Base-by-base conservation (phyloP, 257 asterid species). In the Salvia hispanica region DNA sequence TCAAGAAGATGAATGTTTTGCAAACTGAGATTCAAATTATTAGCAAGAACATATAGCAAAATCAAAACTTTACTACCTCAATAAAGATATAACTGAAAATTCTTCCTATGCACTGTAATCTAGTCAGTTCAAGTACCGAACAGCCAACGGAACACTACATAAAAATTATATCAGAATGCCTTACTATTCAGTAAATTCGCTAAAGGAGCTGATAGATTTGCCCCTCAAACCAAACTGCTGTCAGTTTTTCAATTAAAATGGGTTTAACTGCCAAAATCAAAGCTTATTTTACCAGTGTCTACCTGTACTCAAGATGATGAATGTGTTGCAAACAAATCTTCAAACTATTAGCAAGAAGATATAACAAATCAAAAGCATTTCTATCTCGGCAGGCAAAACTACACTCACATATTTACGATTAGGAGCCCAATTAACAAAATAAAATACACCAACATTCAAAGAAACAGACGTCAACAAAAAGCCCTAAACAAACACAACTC, bases 371-470 rank as follows among this genome's bases (percentile, higher is more conserved):
- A 13, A 21, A 45, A 59, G 31, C 28, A 34, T 28, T 28, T 14
- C 37, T 15, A 45, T 57, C 56, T 34, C 9, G 33, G 34, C 43
- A 10, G 7, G 16, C 57, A 56, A 58, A 57, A 59, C 76, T 44
- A 69, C 60, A 60, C 16, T 37, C 45, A 51, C 66, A 13, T 15
- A 56, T 40, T 31, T 43, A 56, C 63, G 52, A 48, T 37, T 21
- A 18, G 47, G 36, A 58, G 42, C 47, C 31, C 64, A 58, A 42
- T 57, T 51, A 42, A 34, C 62, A 44, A 25, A 48, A 66, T 51
- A 31, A 28, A 16, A 52, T 16, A 64, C 13, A 44, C 15, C 13
- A 36, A 0, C 43, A 55, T 34, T 44, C 31, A 67, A 67, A 42
- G 33, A 18, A 39, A 59, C 0, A 57, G 25, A 57, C 9, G 34